These are phyloP conservation scores for Myxozyma nipponensis DNA, from an alignment of 805 yeast genomes.

Conservation along the genomic window DNA sequence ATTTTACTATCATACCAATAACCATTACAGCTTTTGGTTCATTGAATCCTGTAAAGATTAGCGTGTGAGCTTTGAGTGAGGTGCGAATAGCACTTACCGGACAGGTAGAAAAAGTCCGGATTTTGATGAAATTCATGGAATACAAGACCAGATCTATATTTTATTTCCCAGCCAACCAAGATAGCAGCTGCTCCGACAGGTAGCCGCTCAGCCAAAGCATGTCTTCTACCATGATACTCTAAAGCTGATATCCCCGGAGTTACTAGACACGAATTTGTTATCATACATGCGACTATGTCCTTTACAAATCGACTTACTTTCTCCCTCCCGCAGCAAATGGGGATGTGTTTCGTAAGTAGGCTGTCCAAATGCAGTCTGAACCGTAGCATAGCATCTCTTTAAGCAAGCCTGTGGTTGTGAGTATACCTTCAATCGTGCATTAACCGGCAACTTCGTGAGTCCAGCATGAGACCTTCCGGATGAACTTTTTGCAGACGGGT, in stretches of 20 bases:
- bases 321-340: conserved; percentile 65
- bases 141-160: conserved; percentile 84
- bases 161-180: conserved; percentile 64
- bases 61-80: neutral
- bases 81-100: conserved; percentile 60
- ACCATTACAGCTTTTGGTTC: conserved; percentile 29
- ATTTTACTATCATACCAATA: conserved; percentile 45
- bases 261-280: conserved; percentile 34
- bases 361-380: conserved; percentile 53
- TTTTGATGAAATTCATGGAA: conserved; percentile 91
- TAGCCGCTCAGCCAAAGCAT: conserved; percentile 52
- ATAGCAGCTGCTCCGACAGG: conserved; percentile 68
- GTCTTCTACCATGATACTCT: conserved; percentile 75
- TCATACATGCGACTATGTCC: neutral
- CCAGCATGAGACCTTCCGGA: neutral
- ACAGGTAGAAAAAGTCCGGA: conserved; percentile 77
- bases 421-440: neutral
- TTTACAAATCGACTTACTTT: conserved; percentile 34
- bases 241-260: conserved; percentile 84
- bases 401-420: no score
- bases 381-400: neutral
- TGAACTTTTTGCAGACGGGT: no score
- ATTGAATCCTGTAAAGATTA: conserved; percentile 21
- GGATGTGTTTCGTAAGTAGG: conserved; percentile 85
- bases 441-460: neutral